These are phyloP conservation scores for Noccaea caerulescens DNA, from an alignment of 345 rosid species.

Conservation along the genomic window DNA sequence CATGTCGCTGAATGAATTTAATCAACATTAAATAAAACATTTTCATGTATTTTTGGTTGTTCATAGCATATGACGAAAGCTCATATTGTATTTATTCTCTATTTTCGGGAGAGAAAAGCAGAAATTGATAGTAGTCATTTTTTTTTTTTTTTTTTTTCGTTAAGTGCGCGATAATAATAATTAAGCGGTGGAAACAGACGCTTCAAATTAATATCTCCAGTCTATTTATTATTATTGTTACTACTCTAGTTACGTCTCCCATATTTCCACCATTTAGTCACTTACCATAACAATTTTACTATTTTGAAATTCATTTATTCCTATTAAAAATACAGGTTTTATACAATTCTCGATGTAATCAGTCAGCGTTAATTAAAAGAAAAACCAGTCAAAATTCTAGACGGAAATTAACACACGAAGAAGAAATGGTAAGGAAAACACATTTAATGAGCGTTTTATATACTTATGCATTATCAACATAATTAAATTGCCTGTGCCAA, in stretches of 20 bases:
- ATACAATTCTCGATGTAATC: conserved; percentile 26
- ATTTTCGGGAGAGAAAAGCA: not conserved
- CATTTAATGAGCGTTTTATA: conserved; percentile 18
- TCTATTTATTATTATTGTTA: conserved; percentile 20
- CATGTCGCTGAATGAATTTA: conserved; percentile 33
- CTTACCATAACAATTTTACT: conserved; percentile 16
- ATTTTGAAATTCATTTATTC: not conserved
- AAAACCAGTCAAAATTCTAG: conserved; percentile 16
- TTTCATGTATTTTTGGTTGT: conserved; percentile 26
- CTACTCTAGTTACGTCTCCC: conserved; percentile 1
- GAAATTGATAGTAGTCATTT: not conserved
- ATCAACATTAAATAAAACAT: not conserved
- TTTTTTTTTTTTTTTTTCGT: not conserved
- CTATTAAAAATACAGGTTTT: not conserved
- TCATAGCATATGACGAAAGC: conserved; percentile 21
- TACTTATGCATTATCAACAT: conserved; percentile 19
- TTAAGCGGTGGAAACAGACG: conserved; percentile 17
- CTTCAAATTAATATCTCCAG: conserved; percentile 3
- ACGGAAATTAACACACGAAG: not conserved
- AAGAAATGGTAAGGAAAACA: not conserved
- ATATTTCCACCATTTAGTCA: conserved; percentile 18
- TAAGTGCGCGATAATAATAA: conserved; percentile 12
- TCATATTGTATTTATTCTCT: conserved; percentile 10
- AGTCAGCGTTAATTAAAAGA: conserved; percentile 22
- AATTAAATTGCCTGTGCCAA: not conserved